Evolutionary conservation across 495 filamentous ascomycete genomes (phyloP), one percentile per base, ranked within the genome.

Genomic region (Letharia columbiana): DNA sequence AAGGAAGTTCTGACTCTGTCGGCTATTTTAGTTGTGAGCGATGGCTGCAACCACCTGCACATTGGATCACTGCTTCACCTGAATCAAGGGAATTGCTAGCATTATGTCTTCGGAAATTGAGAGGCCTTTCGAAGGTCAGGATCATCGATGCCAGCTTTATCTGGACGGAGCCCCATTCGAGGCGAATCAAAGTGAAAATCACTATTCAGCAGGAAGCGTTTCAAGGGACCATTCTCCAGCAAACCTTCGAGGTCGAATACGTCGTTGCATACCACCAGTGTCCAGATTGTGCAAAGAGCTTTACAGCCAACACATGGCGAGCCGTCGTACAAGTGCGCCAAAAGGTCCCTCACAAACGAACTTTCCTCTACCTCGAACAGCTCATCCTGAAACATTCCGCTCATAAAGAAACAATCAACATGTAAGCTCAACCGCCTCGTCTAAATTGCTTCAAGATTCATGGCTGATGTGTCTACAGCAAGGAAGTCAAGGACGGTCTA

Each of bases 121-220:
- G 85, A 61, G 91, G 92, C 49, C 76, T 98, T 64, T 82, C 84
- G 70, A 94, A 91, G 78, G 90, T 95, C 63, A 81, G 94, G 52
- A 92, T 98, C 67, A 91, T 94, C 72, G 94, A 98, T 71, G 94
- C 94, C 45, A 89, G 85, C 71, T 98, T 98, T 74, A 91, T 96
- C 69, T 98, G 94, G 94, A 98, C 94, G 4, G 94, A 98, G 77
- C 94, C 94, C 10, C 94, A 98, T 79, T 95, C 90, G 60, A 81
- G 90, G 71, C 80, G 94, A 71, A 81, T 98, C 61, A 92, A 89
- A 73, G 86, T 98, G 68, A 95, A 96, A 77, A 89, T 98, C 71
- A 96, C 91, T 0, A 84, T 98, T 23, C 93, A 98, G 73, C 85
- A 78, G 77, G 89, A 83, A 82, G 92, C 77, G 72, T 91, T 79